phyloP scores from a whole-genome alignment of 257 asterid genomes.

The Capsicum chinense region DNA sequence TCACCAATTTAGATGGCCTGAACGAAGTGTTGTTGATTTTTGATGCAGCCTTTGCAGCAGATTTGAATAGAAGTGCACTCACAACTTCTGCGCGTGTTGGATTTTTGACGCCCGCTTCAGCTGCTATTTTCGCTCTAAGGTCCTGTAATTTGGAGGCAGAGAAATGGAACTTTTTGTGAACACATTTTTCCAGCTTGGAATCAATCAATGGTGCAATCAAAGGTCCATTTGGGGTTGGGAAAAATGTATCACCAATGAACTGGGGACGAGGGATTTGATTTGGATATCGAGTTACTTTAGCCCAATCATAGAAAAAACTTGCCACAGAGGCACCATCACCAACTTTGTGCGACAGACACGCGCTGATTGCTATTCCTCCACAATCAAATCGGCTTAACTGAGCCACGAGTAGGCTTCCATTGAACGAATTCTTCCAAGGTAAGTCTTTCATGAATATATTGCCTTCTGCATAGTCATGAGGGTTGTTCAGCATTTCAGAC shows the following conservation, averaged over 20 bases:
- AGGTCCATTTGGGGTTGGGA: slow-evolving; percentile 20
- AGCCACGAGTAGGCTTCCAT: slow-evolving; percentile 20
- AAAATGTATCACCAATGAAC: background rate
- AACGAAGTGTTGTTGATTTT: background rate
- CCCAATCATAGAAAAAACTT: slow-evolving; percentile 31
- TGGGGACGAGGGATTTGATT: background rate
- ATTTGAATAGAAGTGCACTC: slow-evolving; percentile 5
- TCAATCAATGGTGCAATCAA: background rate
- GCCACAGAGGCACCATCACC: slow-evolving; percentile 15
- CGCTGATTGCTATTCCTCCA: slow-evolving; percentile 28
- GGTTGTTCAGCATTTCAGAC: background rate
- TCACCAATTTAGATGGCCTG: slow-evolving; percentile 8
- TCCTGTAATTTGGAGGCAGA: slow-evolving; percentile 12
- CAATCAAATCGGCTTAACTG: slow-evolving; percentile 25
- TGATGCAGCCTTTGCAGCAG: background rate
- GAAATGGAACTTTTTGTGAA: slow-evolving; percentile 2
- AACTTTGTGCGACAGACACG: slow-evolving; percentile 22
- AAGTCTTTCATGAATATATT: slow-evolving; percentile 18
- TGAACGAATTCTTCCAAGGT: slow-evolving; percentile 17
- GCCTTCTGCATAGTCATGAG: slow-evolving; percentile 25
- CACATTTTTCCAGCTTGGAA: background rate
- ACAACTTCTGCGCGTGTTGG: slow-evolving; percentile 15
- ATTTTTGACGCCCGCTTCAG: background rate
- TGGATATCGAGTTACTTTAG: slow-evolving; percentile 11
- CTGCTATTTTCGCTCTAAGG: background rate